A percentile compares a stretch with the other conserved stretches of the same genome.
These are phyloP conservation scores for Geotrichum fermentans DNA, from an alignment of 1,139 yeast species.

Conservation along the genomic window DNA sequence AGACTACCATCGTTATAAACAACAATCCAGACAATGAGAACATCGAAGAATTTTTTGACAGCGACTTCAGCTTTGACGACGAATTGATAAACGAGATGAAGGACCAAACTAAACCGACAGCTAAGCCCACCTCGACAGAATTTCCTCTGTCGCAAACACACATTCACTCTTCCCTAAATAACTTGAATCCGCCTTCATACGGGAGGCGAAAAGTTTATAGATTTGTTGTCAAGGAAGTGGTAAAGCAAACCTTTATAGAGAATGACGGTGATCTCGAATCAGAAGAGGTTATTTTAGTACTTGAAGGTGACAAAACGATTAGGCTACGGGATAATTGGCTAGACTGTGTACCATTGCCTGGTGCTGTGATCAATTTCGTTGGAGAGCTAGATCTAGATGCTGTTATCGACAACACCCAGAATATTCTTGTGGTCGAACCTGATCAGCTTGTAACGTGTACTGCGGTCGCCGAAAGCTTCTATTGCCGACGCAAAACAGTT, in stretches of 20 bases:
- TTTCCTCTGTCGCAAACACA: too few relatives aligned
- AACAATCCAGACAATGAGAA: slow-evolving; percentile 4
- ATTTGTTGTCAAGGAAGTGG: too few relatives aligned
- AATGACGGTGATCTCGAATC: too few relatives aligned
- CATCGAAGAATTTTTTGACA: slow-evolving; percentile 10
- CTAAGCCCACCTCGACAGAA: too few relatives aligned
- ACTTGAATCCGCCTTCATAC: too few relatives aligned
- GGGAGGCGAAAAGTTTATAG: too few relatives aligned
- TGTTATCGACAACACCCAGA: slow-evolving; percentile 47
- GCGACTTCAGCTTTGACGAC: slow-evolving; percentile 11
- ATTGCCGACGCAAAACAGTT: slow-evolving; percentile 68
- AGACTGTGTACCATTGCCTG: slow-evolving; percentile 24
- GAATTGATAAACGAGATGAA: too few relatives aligned
- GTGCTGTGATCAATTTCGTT: slow-evolving; percentile 39
- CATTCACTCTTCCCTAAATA: too few relatives aligned
- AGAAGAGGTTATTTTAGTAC: too few relatives aligned
- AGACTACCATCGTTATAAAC: not conserved
- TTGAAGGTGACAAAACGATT: too few relatives aligned
- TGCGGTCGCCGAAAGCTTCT: slow-evolving; percentile 66
- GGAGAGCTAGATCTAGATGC: slow-evolving; percentile 31
- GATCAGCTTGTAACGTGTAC: slow-evolving; percentile 84
- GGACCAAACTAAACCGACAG: too few relatives aligned
- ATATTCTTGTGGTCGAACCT: slow-evolving; percentile 74
- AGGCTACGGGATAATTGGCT: slow-evolving; percentile 29
- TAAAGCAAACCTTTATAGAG: too few relatives aligned